Conservation (phyloP, 2,329 filamentous ascomycete species). For the Fusarium liriodendri region DNA sequence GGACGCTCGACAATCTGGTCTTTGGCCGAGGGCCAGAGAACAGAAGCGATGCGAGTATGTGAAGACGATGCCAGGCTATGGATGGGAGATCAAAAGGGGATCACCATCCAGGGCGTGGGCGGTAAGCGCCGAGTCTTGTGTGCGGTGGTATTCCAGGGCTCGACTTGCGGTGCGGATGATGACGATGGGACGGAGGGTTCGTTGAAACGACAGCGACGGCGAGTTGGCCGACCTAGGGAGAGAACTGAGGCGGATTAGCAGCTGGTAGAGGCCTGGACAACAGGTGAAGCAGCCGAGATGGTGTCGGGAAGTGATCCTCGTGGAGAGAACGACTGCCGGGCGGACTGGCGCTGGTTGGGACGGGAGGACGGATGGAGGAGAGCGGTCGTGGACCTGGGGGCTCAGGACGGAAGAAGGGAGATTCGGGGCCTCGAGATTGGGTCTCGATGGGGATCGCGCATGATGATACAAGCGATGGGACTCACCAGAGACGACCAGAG, state of each 20-base stretch:
- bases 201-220: conserved; percentile 33
- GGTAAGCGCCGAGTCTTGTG: conserved; percentile 49
- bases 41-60: conserved; percentile 27
- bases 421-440: conserved; percentile 41
- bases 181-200: conserved; percentile 38
- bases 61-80: conserved; percentile 28
- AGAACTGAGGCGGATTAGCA: conserved; percentile 37
- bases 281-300: conserved; percentile 14
- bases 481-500: conserved; percentile 52
- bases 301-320: conserved; percentile 17
- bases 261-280: conserved; percentile 15
- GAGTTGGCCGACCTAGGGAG: conserved; percentile 14
- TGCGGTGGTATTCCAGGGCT: conserved; percentile 43
- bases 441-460: conserved; percentile 51
- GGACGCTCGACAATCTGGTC: conserved; percentile 39
- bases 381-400: conserved; percentile 34
- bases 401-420: conserved; percentile 40
- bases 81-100: conserved; percentile 41
- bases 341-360: conserved; percentile 38
- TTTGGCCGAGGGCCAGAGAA: conserved; percentile 40
- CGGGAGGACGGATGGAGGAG: conserved; percentile 42
- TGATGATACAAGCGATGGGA: conserved; percentile 47
- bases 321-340: conserved; percentile 28
- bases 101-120: conserved; percentile 47
- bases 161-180: conserved; percentile 47